Evolutionary conservation across 345 rosid genomes (phyloP), one percentile per base, ranked within the genome.

Genomic region (Iberis pinnata): DNA sequence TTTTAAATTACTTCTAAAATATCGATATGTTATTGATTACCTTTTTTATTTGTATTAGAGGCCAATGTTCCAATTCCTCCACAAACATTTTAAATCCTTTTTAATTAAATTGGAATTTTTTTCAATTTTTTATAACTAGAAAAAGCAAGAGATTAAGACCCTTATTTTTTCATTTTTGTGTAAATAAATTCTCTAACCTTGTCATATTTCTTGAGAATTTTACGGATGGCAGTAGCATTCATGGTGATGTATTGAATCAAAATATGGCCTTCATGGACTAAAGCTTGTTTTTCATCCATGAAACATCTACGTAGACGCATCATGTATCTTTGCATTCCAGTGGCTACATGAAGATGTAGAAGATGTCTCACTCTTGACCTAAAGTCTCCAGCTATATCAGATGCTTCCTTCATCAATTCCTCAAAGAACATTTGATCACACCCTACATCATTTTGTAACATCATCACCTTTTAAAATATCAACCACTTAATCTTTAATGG

Each of bases 201-300:
- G 59, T 90, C 95, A 43, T 90, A 90, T 75, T 90, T 90, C 86
- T 90, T 88, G 35, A 90, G 81, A 59, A 90, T 88, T 75, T 90
- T 84, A 45, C 76, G 78, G 39, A 88, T 87, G 25, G 98, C 98
- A 51, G 77, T 81, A 0, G 96, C 84, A 19, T 88, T 90, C 98
- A 88, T 83, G 1, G 81, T 76, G 16, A 81, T 69, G 53, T 90
- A 88, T 20, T 88, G 80, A 5, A 88, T 88, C 79, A 90, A 57
- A 70, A 84, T 76, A 49, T 69, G 64, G 24, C 96, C 98, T 61
- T 87, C 86, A 53, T 82, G 73, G n/a, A 72, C 27, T 70, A 84
- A 65, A 54, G 70, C 61, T 58, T 75, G 82, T 43, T 66, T 81
- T 53, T 83, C 76, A 18, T 76, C 76, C 19, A 32, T 73, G 62